phyloP scores from a whole-genome alignment of 2,329 filamentous ascomycete species.

The Botrytis hyacinthi region DNA sequence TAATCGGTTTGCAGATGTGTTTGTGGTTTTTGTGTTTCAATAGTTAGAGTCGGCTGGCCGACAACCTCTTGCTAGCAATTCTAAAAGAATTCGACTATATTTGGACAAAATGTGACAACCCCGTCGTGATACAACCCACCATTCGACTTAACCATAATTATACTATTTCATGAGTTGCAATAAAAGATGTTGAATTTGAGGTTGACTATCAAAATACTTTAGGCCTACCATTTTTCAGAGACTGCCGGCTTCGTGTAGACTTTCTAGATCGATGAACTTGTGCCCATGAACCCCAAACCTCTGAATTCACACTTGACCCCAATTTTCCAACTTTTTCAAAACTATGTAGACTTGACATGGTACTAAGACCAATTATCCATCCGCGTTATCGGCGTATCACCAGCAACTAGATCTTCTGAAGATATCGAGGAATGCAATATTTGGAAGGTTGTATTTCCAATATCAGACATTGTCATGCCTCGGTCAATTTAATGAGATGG shows the following conservation, averaged over 20 bases:
- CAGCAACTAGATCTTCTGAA: background rate
- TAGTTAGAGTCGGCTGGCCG: background rate
- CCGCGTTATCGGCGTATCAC: fast-evolving
- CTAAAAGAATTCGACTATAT: background rate
- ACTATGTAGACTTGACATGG: no score
- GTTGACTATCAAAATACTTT: background rate
- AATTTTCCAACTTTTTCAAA: no score
- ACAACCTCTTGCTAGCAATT: background rate
- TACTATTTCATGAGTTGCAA: background rate
- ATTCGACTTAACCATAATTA: background rate
- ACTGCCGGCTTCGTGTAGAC: background rate
- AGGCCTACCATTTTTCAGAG: no score
- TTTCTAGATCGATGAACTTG: background rate
- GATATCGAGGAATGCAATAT: fast-evolving
- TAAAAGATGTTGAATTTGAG: background rate
- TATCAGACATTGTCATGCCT: no score
- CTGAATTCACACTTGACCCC: background rate
- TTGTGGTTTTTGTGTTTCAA: fast-evolving
- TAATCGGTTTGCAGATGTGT: background rate
- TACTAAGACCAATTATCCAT: background rate
- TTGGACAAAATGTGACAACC: background rate
- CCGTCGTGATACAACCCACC: background rate
- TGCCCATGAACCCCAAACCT: background rate
- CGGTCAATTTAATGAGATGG: no score
- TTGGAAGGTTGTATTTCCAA: background rate